A percentile compares a stretch with the other conserved stretches of the same genome.
Evolutionary conservation across 2,329 filamentous ascomycete species (phyloP).

Genomic region (Microascus cirrosus): DNA sequence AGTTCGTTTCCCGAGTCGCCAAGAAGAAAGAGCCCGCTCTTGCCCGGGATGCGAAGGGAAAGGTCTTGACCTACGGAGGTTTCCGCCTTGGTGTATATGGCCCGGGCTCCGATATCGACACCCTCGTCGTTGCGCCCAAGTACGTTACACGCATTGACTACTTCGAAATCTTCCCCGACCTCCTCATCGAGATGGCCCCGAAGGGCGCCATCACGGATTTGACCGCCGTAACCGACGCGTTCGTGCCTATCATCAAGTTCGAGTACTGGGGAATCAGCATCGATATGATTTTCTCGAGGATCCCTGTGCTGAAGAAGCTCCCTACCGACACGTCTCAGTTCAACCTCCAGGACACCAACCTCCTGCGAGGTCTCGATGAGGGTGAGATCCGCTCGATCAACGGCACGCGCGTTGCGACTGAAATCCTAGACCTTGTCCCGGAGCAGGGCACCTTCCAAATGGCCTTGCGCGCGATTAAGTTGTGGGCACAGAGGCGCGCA

Average conservation of each 20-base stretch:
- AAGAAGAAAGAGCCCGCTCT: conserved; percentile 59
- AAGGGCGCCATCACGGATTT: conserved; percentile 74
- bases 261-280: conserved; percentile 86
- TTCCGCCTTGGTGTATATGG: conserved; percentile 90
- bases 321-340: conserved; percentile 51
- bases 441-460: conserved; percentile 83
- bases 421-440: conserved; percentile 80
- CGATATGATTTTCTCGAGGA: conserved; percentile 79
- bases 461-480: conserved; percentile 82
- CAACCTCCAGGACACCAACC: conserved; percentile 69
- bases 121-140: conserved; percentile 81
- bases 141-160: conserved; percentile 85
- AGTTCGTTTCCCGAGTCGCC: conserved; percentile 78
- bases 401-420: conserved; percentile 86
- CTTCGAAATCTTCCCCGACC: conserved; percentile 75
- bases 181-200: conserved; percentile 66
- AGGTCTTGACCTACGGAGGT: conserved; percentile 93
- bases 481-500: conserved; percentile 87
- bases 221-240: conserved; percentile 77
- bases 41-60: conserved; percentile 75
- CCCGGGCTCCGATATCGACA: conserved; percentile 96
- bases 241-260: conserved; percentile 95
- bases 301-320: conserved; percentile 59
- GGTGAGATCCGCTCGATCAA: conserved; percentile 82
- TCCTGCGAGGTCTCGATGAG: conserved; percentile 79